Percentiles rank a stretch among this genome's conserved stretches.
These are phyloP conservation scores for Cystobasidium pallidum DNA, from an alignment of 1,284 basidiomycete genomes.

Conservation along the genomic window DNA sequence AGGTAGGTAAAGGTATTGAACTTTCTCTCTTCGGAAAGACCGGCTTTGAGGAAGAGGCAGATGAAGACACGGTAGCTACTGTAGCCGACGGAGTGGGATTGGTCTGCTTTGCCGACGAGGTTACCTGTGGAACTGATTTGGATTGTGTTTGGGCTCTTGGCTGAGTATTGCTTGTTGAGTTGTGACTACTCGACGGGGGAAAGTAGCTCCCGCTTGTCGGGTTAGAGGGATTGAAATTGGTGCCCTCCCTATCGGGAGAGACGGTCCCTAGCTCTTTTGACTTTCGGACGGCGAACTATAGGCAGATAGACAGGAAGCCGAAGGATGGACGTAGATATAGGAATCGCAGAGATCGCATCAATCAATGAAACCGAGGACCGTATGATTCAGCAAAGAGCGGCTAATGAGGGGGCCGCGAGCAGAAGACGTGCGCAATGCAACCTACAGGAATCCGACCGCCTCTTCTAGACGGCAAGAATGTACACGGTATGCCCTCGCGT, in stretches of 20 bases:
- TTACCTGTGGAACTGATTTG: not conserved
- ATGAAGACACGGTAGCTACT: not conserved
- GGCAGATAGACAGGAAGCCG: not conserved
- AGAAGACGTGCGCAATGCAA: not conserved
- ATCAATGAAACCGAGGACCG: too few species aligned
- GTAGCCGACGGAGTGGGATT: not conserved
- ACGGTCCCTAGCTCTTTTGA: not conserved
- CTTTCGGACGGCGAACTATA: constrained; percentile 11
- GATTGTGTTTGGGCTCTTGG: not conserved
- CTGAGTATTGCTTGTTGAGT: not conserved
- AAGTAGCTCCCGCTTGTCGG: not conserved
- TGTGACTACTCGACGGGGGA: not conserved
- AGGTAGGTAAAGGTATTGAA: constrained; percentile 8
- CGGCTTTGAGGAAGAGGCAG: not conserved
- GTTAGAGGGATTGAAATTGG: not conserved
- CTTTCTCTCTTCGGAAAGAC: constrained; percentile 19
- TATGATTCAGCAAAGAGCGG: too few species aligned
- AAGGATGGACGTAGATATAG: too few species aligned
- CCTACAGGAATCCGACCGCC: constrained; percentile 51
- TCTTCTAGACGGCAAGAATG: constrained; percentile 57
- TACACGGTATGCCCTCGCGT: constrained; percentile 58
- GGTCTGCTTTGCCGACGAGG: not conserved
- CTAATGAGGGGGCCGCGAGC: not conserved
- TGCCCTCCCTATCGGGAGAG: not conserved
- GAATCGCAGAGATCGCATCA: not conserved